Evolutionary conservation across 176 grass and related monocot genomes (phyloP).

Genomic region (Oryza glumipatula): DNA sequence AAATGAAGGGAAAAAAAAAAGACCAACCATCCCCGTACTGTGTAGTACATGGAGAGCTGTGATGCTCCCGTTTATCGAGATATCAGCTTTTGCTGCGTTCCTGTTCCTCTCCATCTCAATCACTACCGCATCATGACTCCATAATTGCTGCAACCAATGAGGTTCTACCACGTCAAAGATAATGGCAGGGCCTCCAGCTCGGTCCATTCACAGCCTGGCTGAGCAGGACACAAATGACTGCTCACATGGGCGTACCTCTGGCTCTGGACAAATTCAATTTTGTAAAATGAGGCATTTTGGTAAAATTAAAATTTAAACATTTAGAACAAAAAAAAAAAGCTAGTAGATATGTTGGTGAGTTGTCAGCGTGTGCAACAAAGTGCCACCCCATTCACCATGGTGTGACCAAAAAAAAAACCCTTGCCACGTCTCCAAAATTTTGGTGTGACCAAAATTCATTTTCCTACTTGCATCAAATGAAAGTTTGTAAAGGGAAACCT

Average conservation of each 20-base stretch:
- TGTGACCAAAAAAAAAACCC: too few relatives aligned
- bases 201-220: background rate
- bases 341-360: too few relatives aligned
- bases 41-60: background rate
- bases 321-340: too few relatives aligned
- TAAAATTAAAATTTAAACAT: too few relatives aligned
- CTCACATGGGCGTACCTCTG: background rate
- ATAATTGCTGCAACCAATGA: slow-evolving; percentile 45
- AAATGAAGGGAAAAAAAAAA: too few relatives aligned
- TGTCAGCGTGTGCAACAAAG: too few relatives aligned
- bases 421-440: too few relatives aligned
- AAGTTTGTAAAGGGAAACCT: too few relatives aligned
- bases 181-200: background rate
- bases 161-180: slow-evolving; percentile 14
- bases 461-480: too few relatives aligned
- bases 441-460: too few relatives aligned
- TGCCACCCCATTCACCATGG: too few relatives aligned
- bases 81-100: slow-evolving; percentile 25
- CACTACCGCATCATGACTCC: slow-evolving; percentile 50
- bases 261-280: background rate
- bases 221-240: background rate
- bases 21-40: too few relatives aligned
- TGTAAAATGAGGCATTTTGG: background rate
- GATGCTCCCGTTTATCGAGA: slow-evolving; percentile 32
- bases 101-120: slow-evolving; percentile 29